Base-by-base conservation (phyloP, 1,139 yeast genomes). In the Debaryomyces sp. region DNA sequence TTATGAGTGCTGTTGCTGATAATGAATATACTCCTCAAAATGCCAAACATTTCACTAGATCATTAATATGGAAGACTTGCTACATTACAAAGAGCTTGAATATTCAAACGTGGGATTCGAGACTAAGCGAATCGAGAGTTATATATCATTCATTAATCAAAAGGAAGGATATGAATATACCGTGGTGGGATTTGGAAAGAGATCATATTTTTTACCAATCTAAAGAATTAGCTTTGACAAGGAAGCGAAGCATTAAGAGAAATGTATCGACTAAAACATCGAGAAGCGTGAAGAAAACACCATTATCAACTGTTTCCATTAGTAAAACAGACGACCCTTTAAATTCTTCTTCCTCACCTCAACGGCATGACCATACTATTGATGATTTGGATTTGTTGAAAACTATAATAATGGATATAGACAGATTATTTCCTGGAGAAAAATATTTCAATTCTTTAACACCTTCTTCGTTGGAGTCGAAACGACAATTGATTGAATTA, bases 391-490 rank as follows among this genome's bases (percentile, higher is more conserved):
- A 67, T 17, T 53, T 68, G 23, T 57, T 67, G 40, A 75, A 75
- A 23, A 73, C 78, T n/a, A 80, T 86, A n/a, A 76, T 81, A 15
- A 63, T 84, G 50, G 92, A 86, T 57, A 80, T 85, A 6, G 84
- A 83, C 26, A 66, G 92, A 50, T 66, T 86, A 18, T 78, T 85
- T 53, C 87, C 87, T 0, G 79, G 85, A 4, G 87, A 85, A 30
- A 70, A 68, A 3, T 73, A 80, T 47, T 84, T 81, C 60, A 72
- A 73, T 48, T 49, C 62, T 24, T 47, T 54, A 23, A 50, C 55
- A 26, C 53, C 62, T 1, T 46, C 52, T 4, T 50, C 68, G 6
- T 24, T 53, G 8, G 40, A 49, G 12, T 47, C 54, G 27, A 79
- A 80, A 56, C 58, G 66, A 10, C 75, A 73, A 42, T 66, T 86